These are phyloP conservation scores for Diaporthe sp. DNA, from an alignment of 2,329 filamentous ascomycete species.

Conservation along the genomic window DNA sequence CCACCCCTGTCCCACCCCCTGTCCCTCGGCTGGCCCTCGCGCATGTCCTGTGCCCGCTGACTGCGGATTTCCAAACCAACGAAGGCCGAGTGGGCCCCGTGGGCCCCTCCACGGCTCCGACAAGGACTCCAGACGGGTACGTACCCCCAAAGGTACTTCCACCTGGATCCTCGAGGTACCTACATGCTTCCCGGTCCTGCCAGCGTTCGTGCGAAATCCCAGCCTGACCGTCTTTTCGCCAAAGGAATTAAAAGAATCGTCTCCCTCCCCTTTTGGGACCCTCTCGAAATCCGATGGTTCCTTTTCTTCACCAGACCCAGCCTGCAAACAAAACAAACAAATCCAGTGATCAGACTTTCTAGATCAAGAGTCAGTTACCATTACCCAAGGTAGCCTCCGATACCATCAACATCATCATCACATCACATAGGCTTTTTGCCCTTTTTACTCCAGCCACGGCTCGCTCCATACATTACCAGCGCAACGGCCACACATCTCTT, in stretches of 20 bases:
- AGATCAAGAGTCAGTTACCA: background rate
- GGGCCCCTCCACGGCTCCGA: slow-evolving; percentile 34
- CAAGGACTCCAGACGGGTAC: slow-evolving; percentile 24
- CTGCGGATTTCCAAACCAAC: slow-evolving; percentile 34
- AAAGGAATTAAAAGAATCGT: slow-evolving; percentile 34
- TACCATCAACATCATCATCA: slow-evolving; percentile 9
- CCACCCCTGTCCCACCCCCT: slow-evolving; percentile 16
- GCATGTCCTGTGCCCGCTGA: slow-evolving; percentile 31
- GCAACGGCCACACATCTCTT: background rate
- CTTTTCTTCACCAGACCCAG: slow-evolving; percentile 8
- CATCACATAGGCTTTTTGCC: slow-evolving; percentile 1
- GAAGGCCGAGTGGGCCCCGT: slow-evolving; percentile 35
- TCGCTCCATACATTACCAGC: background rate
- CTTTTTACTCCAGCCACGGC: slow-evolving; percentile 5
- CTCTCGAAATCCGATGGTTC: background rate
- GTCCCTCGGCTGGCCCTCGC: background rate
- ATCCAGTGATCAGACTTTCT: background rate
- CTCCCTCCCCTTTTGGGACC: slow-evolving; percentile 28
- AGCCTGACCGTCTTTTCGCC: slow-evolving; percentile 31
- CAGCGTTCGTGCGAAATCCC: slow-evolving; percentile 23
- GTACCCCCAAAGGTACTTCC: slow-evolving; percentile 24
- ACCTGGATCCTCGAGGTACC: slow-evolving; percentile 6
- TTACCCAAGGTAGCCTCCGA: background rate
- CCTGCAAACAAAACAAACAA: slow-evolving; percentile 13
- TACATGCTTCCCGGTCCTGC: slow-evolving; percentile 19